Evolutionary conservation across 768 basidiomycete species (phyloP).

Genomic region (Kwoniella botswanensis): DNA sequence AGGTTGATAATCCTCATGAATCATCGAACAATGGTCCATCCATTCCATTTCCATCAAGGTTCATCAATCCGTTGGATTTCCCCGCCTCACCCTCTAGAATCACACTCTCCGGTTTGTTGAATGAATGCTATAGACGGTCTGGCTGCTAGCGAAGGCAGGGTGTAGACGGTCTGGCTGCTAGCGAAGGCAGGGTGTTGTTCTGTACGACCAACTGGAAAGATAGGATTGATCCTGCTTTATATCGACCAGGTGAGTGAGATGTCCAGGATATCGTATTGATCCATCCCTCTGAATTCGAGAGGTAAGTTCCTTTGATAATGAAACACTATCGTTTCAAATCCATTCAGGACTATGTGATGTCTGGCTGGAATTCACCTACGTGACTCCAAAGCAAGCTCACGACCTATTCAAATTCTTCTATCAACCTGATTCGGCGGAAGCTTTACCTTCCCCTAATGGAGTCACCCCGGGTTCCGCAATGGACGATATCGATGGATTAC

Average conservation of each 20-base stretch:
- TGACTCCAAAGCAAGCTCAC: slow-evolving; percentile 67
- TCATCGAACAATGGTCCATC: too few species aligned
- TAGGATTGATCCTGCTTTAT: slow-evolving; percentile 31
- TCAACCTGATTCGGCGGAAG: slow-evolving; percentile 12
- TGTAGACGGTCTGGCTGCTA: slow-evolving; percentile 36
- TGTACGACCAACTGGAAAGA: slow-evolving; percentile 36
- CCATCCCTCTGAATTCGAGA: too few species aligned
- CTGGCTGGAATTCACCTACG: slow-evolving; percentile 84
- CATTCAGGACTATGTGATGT: slow-evolving; percentile 68
- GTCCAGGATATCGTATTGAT: too few species aligned
- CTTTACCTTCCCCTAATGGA: background rate
- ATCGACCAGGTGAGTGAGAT: slow-evolving; percentile 32
- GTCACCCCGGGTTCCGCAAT: background rate
- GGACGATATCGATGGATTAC: background rate
- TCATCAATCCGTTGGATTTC: too few species aligned
- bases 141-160: slow-evolving; percentile 28
- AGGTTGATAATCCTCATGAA: too few species aligned
- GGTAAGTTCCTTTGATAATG: too few species aligned
- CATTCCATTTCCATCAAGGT: too few species aligned
- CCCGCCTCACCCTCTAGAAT: background rate
- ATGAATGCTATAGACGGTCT: slow-evolving; percentile 47
- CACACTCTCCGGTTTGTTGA: slow-evolving; percentile 35
- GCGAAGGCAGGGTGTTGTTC: slow-evolving; percentile 35
- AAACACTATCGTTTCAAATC: too few species aligned
- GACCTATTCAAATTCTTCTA: slow-evolving; percentile 49